Evolutionary conservation across 2,329 filamentous ascomycete genomes (phyloP), one percentile per base, ranked within the genome.

Genomic region (Colletotrichum sp.): DNA sequence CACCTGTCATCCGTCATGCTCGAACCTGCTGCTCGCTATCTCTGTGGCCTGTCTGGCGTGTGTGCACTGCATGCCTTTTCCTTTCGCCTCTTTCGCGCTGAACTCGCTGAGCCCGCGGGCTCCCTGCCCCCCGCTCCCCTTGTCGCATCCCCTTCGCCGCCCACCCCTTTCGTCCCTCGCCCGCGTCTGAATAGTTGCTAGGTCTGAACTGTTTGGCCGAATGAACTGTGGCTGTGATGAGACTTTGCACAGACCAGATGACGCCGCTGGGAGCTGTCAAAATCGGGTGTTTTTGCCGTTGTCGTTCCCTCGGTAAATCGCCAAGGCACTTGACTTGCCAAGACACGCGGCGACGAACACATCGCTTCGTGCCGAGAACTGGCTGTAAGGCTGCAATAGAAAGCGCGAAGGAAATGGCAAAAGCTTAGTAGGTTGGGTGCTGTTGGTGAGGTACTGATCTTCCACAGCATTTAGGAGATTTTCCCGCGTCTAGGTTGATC

Each of bases 1-100:
- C 68, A 72, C 39, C 72, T 75, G 72, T 64, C 72, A 75, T 52
- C 61, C 48, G 36, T 55, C 52, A 67, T 63, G 60, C 68, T 59
- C 32, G 52, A 52, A 66, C 43, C 28, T 34, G n/a, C 48, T 6
- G n/a, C n/a, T 48, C 32, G 65, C 43, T 34, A 43, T 57, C 4
- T 43, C 36, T 43, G 36, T 6, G 15, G 8, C 7, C 18, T 48
- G 39, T 48, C 39, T n/a, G 39, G 18, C 39, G 39, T 7, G 18
- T 48, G 18, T n/a, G 39, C 39, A 48, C 39, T 43, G 39, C 39
- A 43, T 9, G 39, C 39, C 39, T 48, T n/a, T 48, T 6, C 2
- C 39, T 48, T 48, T 48, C 59, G 28, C 28, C 30, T n/a, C 28
- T 30, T 34, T 61, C 43, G 39, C n/a, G 43, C 43, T 55, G 26